phyloP scores from a whole-genome alignment of 495 filamentous ascomycete species.

The Podospora australis region DNA sequence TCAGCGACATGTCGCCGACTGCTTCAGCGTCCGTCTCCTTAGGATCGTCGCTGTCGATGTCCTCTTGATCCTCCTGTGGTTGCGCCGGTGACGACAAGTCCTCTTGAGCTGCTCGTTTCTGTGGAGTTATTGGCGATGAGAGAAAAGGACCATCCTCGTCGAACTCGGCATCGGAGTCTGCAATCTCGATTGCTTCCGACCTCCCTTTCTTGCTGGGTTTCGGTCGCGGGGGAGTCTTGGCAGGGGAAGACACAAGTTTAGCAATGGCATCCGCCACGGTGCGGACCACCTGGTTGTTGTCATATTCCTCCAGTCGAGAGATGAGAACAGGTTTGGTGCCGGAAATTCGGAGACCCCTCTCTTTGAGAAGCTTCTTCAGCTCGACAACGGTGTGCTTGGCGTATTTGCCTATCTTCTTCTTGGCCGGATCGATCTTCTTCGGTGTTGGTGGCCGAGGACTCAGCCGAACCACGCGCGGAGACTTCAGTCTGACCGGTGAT shows the following conservation, averaged over 20 bases:
- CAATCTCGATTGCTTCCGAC: constrained; percentile 50
- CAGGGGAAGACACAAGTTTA: constrained; percentile 3
- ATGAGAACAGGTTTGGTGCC: constrained; percentile 1
- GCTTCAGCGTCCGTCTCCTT: too few species aligned
- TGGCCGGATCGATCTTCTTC: constrained; percentile 22
- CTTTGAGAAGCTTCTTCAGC: constrained; percentile 3
- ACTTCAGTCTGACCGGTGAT: not conserved
- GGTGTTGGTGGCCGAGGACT: constrained; percentile 40
- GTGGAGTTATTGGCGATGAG: constrained; percentile 28
- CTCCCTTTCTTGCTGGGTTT: constrained; percentile 10
- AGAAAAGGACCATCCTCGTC: constrained; percentile 34
- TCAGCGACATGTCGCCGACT: constrained; percentile 35
- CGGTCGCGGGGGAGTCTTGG: constrained; percentile 9
- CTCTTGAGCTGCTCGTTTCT: constrained; percentile 13
- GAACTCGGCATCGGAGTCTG: constrained; percentile 62
- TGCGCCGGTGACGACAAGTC: constrained; percentile 31
- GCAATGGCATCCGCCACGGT: not conserved
- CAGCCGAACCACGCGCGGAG: constrained; percentile 15
- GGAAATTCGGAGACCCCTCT: not conserved
- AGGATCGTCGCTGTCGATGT: too few species aligned
- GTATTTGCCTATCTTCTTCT: too few species aligned
- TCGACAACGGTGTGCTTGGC: not conserved
- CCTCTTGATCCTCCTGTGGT: too few species aligned
- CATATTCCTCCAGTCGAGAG: not conserved
- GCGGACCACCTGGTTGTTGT: not conserved